Percentiles rank a stretch among this genome's conserved stretches.
Conservation (phyloP, 768 basidiomycete species). For the Calocybe gangraenosa region DNA sequence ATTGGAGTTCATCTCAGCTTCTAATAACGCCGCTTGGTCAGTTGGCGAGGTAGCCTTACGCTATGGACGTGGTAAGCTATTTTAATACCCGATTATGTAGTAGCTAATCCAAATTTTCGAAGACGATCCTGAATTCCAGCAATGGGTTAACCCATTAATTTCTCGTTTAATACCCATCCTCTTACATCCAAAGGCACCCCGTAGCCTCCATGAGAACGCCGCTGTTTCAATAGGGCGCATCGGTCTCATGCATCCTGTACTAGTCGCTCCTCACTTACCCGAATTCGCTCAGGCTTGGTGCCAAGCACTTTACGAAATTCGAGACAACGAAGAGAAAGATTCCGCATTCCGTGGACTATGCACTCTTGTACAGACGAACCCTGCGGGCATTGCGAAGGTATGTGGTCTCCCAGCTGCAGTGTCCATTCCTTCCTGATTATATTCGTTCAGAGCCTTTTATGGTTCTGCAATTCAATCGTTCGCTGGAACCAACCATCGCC, state of each 20-base stretch:
- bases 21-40: constrained; percentile 99
- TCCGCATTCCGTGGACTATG: constrained; percentile 98
- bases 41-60: constrained; percentile 96
- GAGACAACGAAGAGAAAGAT: constrained; percentile 99
- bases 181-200: constrained; percentile 86
- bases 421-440: constrained; percentile 3
- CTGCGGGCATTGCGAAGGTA: constrained; percentile 89
- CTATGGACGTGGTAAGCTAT: constrained; percentile 64
- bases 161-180: constrained; percentile 90
- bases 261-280: constrained; percentile 85
- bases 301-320: constrained; percentile 94
- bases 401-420: constrained; percentile 19
- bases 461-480: constrained; percentile 98
- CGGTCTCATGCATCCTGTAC: constrained; percentile 84
- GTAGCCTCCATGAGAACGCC: constrained; percentile 95
- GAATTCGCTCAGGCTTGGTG: constrained; percentile 97
- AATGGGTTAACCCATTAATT: constrained; percentile 87
- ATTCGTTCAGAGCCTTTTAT: constrained; percentile 71
- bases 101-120: constrained; percentile 7
- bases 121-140: constrained; percentile 86
- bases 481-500: constrained; percentile 91
- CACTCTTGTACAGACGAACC: constrained; percentile 92
- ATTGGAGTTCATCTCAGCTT: constrained; percentile 91
- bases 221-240: constrained; percentile 97
- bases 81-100: background rate